Evolutionary conservation across 495 filamentous ascomycete species (phyloP).

Genomic region (Glarea lozoyensis): DNA sequence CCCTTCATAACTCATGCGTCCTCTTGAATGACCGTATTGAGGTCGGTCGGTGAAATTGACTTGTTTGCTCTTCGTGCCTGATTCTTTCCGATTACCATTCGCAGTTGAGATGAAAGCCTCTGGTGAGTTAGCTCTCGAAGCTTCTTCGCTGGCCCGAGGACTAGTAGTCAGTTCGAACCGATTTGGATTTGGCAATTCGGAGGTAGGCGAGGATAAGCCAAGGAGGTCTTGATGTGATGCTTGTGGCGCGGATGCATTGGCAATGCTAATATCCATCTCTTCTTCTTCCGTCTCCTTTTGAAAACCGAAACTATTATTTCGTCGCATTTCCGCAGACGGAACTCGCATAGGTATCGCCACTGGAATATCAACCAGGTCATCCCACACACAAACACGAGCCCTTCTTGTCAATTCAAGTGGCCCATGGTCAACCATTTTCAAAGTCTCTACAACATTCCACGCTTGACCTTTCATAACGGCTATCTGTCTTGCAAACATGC

Average conservation of each 20-base stretch:
- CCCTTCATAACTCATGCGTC: conserved; percentile 31
- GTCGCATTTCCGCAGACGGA: conserved; percentile 68
- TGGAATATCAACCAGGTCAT: conserved; percentile 92
- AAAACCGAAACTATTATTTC: conserved; percentile 39
- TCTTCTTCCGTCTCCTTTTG: conserved; percentile 43
- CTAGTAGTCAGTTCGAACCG: conserved; percentile 71
- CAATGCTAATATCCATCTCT: conserved; percentile 86
- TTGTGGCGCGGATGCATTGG: conserved; percentile 47
- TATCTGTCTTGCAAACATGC: conserved; percentile 94
- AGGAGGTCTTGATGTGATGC: conserved; percentile 84
- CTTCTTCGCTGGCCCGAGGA: conserved; percentile 26
- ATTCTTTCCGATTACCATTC: conserved; percentile 8
- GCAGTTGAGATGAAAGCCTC: conserved; percentile 8
- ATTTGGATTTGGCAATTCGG: conserved; percentile 70
- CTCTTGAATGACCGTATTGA: conserved; percentile 7
- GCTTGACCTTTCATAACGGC: conserved; percentile 99
- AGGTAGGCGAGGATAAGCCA: conserved; percentile 44
- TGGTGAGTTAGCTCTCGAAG: conserved; percentile 4
- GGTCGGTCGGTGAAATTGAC: conserved; percentile 18
- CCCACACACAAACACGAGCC: conserved; percentile 92
- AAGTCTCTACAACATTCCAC: conserved; percentile 96
- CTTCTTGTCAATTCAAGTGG: conserved; percentile 87
- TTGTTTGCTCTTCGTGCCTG: conserved; percentile 6
- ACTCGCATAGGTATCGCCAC: conserved; percentile 82
- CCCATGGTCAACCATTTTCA: conserved; percentile 86